Base-by-base conservation (phyloP, 352 stramenopile species). In the Globisporangium acanthophoron region DNA sequence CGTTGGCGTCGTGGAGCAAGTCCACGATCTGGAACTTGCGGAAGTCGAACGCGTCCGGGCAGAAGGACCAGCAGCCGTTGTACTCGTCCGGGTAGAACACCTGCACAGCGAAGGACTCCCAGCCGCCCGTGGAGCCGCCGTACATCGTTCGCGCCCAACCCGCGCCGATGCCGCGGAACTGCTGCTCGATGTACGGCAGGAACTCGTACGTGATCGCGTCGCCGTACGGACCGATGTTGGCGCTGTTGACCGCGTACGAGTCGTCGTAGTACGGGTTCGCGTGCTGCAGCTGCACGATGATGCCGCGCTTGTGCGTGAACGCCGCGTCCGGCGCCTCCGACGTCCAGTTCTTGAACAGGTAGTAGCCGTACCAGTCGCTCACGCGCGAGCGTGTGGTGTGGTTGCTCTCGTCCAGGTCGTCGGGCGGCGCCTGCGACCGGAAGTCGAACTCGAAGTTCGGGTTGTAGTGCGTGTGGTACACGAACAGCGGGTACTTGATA, bases 21-120 rank as follows among this genome's bases (percentile, higher is more conserved):
- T 90, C 69, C 21, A 90, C 80, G 54, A 88, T 76, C 56, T 90
- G 80, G 63, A 90, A 90, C 8, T 82, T 79, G 50, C 66, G 80
- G 52, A 90, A 90, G 58, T 90, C 80, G 53, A 88, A 90, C 40
- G 80, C 78, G 51, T 90, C 79, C 0, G 79, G 79, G 33, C 79
- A 90, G 60, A 90, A 90, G n/a, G 77, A 83, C 79, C 78, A 90
- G 72, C 80, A 90, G 55, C 80, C 80, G 54, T 88, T 90, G 75
- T 88, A 90, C 29, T 86, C 80, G 20, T 90, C 78, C 3, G 77
- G 79, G 56, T 90, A 90, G 62, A 82, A 87, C 2, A 90, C 79
- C 39, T 90, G 79, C 31, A 87, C 77, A 1, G 80, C 77, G 12
- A 90, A 72, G 0, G 80, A 90, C 66, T 90, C 80, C 80, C 80